phyloP scores from a whole-genome alignment of 208 protist species.

The Trypanosoma rangeli region DNA sequence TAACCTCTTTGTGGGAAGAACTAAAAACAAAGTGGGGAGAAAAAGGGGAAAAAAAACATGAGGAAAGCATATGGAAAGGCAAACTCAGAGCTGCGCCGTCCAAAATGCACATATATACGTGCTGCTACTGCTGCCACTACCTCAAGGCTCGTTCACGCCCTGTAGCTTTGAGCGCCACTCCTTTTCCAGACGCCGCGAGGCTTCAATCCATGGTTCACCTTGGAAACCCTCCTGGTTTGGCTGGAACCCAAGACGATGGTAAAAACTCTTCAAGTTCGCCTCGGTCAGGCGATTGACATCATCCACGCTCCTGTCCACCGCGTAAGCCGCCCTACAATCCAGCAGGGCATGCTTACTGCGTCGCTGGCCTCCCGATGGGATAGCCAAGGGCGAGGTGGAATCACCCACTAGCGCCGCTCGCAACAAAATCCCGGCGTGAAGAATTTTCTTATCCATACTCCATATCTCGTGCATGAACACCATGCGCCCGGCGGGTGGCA shows the following conservation, averaged over 20 bases:
- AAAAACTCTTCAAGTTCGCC: not conserved
- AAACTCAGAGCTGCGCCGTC: too few species aligned
- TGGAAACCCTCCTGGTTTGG: not conserved
- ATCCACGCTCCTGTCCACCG: too few species aligned
- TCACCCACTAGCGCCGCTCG: conserved; percentile 12
- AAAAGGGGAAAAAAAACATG: too few species aligned
- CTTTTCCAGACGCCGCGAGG: conserved; percentile 3
- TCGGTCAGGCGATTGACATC: not conserved
- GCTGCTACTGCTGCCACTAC: too few species aligned
- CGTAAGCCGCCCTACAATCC: conserved; percentile 6
- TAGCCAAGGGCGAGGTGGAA: conserved; percentile 11
- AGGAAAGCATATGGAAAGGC: too few species aligned
- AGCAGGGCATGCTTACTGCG: not conserved
- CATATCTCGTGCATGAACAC: conserved; percentile 51
- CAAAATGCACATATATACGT: too few species aligned
- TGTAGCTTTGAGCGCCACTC: conserved; percentile 14
- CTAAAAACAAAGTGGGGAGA: too few species aligned
- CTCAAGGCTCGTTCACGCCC: not conserved
- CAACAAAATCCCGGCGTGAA: conserved; percentile 30
- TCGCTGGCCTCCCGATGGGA: not conserved
- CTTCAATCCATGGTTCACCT: conserved; percentile 8
- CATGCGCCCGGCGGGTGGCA: conserved; percentile 32
- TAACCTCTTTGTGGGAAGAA: too few species aligned
- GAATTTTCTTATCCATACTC: conserved; percentile 46
- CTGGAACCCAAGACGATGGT: conserved; percentile 3